These are phyloP conservation scores for Globisporangium rhizosaccharum DNA, from an alignment of 352 stramenopile genomes.

Conservation along the genomic window DNA sequence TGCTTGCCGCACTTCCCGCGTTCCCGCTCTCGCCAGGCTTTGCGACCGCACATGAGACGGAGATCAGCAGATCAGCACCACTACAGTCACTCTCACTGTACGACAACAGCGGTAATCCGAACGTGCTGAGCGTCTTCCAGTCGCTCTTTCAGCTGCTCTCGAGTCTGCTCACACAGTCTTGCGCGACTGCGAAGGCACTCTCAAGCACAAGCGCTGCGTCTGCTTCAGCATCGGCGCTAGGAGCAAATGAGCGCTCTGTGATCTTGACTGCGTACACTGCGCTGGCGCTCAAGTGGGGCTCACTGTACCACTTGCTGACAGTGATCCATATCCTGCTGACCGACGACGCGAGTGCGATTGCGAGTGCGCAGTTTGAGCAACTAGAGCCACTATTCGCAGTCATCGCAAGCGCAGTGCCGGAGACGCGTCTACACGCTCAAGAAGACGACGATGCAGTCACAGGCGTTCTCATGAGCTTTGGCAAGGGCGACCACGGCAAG, in stretches of 20 bases:
- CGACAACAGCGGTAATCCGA: background rate
- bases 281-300: constrained; percentile 63
- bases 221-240: constrained; percentile 1
- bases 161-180: constrained; percentile 22
- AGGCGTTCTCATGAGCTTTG: constrained; percentile 78
- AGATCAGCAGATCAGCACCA: no score
- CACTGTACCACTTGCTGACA: constrained; percentile 43
- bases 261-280: constrained; percentile 51
- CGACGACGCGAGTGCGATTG: constrained; percentile 16
- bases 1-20: constrained; percentile 47
- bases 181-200: background rate
- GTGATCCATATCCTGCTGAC: constrained; percentile 36
- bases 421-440: constrained; percentile 17
- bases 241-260: constrained; percentile 19
- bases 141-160: constrained; percentile 46
- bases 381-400: constrained; percentile 34
- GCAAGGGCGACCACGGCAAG: constrained; percentile 81
- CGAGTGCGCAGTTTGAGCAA: constrained; percentile 16
- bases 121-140: constrained; percentile 41
- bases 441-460: constrained; percentile 21
- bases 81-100: background rate
- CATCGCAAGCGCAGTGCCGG: constrained; percentile 24
- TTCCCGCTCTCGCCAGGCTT: constrained; percentile 55
- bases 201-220: background rate
- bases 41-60: background rate